Percentiles rank a stretch among this genome's conserved stretches.
Conservation (phyloP, 2,329 filamentous ascomycete genomes). For the Phaeosphaeriaceae sp. region DNA sequence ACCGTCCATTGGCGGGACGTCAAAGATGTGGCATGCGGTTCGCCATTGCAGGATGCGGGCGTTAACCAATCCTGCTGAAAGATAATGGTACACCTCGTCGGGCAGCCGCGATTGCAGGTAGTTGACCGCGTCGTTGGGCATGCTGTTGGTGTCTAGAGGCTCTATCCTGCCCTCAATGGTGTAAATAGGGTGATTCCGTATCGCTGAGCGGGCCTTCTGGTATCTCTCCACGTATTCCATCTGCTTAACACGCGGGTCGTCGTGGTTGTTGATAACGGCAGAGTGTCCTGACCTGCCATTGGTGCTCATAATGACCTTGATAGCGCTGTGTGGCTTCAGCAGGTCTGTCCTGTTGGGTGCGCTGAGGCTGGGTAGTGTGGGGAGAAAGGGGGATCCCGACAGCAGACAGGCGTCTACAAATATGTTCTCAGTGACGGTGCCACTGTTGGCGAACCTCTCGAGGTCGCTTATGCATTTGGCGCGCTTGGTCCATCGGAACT, state of each 20-base stretch:
- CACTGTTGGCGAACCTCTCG: conserved; percentile 42
- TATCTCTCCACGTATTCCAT: conserved; percentile 85
- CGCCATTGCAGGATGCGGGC: conserved; percentile 82
- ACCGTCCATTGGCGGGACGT: conserved; percentile 86
- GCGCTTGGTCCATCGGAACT: conserved; percentile 70
- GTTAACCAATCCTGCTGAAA: conserved; percentile 82
- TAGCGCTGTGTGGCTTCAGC: conserved; percentile 74
- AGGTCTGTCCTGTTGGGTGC: conserved; percentile 59
- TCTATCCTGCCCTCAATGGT: conserved; percentile 77
- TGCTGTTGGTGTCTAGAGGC: conserved; percentile 73
- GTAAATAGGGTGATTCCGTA: conserved; percentile 88
- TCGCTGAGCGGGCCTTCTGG: conserved; percentile 81
- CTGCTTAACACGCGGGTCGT: conserved; percentile 75
- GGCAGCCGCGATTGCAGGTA: conserved; percentile 91
- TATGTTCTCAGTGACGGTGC: conserved; percentile 69
- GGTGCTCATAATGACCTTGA: conserved; percentile 72
- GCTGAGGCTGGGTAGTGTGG: conserved; percentile 80
- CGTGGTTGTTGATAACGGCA: conserved; percentile 79
- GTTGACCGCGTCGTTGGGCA: conserved; percentile 84
- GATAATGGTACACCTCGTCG: conserved; percentile 87
- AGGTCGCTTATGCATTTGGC: conserved; percentile 74
- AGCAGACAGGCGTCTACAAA: conserved; percentile 87
- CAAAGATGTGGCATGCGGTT: conserved; percentile 76
- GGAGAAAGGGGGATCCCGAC: conserved; percentile 80
- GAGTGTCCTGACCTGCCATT: conserved; percentile 72